phyloP scores from a whole-genome alignment of 31 red algal species.

The Endocladia muricata region DNA sequence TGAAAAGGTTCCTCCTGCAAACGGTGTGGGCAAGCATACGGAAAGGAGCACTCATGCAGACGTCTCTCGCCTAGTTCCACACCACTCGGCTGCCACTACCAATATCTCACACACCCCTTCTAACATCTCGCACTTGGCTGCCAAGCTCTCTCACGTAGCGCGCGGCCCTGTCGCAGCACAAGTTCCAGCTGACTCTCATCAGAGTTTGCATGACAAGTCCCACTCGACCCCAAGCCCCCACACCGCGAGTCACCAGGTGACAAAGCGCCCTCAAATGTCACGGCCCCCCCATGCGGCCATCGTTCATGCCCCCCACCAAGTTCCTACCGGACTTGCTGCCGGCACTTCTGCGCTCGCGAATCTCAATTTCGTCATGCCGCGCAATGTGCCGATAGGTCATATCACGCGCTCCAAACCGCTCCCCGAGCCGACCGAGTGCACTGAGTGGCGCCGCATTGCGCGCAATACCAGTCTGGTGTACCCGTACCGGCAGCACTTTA shows the following conservation, averaged over 20 bases:
- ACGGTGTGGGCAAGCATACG: no score
- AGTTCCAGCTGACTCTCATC: not conserved
- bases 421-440: slow-evolving; percentile 7
- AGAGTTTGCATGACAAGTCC: not conserved
- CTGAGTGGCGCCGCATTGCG: slow-evolving; percentile 17
- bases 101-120: no score
- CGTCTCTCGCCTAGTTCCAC: no score
- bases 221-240: not conserved
- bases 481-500: slow-evolving; percentile 38
- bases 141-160: no score
- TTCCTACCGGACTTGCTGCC: not conserved
- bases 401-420: not conserved
- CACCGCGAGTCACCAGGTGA: not conserved
- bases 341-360: not conserved
- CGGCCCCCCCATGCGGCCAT: not conserved
- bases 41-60: no score
- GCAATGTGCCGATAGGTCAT: not conserved
- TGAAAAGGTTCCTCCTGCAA: no score
- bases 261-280: not conserved
- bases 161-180: no score
- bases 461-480: slow-evolving; percentile 3
- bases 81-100: no score
- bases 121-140: no score
- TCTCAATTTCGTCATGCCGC: slow-evolving; percentile 5
- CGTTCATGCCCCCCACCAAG: not conserved